A percentile compares a stretch with the other conserved stretches of the same genome.
phyloP scores from a whole-genome alignment of 768 basidiomycete species.

The Suillus variegatus region DNA sequence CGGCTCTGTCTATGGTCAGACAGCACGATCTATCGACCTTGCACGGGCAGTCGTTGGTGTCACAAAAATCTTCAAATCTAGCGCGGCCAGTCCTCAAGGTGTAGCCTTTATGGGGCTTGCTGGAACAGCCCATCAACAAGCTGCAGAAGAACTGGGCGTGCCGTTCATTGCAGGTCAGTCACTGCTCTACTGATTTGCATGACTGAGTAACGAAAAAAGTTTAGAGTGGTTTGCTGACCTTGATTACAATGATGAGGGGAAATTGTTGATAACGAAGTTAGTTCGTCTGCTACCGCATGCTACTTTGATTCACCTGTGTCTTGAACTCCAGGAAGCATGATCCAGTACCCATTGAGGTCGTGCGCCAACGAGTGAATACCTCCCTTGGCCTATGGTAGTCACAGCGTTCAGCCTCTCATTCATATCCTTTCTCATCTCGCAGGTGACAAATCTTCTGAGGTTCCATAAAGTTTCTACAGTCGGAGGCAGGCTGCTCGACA shows the following conservation, averaged over 20 bases:
- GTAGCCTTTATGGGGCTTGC: constrained; percentile 66
- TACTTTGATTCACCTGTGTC: constrained; percentile 1
- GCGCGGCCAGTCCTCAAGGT: constrained; percentile 21
- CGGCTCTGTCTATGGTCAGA: constrained; percentile 63
- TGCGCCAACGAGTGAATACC: constrained; percentile 44
- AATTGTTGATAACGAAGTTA: constrained; percentile 61
- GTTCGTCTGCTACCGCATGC: not conserved
- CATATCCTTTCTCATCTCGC: not conserved
- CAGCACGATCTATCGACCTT: constrained; percentile 53
- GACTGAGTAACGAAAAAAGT: not conserved
- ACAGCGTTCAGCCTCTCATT: not conserved
- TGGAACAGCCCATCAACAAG: constrained; percentile 60
- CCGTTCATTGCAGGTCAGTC: constrained; percentile 60
- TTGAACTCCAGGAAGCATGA: constrained; percentile 48
- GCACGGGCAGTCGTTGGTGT: constrained; percentile 57
- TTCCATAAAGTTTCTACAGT: constrained; percentile 50
- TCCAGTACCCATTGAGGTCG: constrained; percentile 42
- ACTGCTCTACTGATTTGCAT: not conserved
- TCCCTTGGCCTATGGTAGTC: not conserved
- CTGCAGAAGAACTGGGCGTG: constrained; percentile 54
- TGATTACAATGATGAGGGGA: constrained; percentile 57
- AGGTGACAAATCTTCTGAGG: constrained; percentile 48
- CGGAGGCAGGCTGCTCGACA: constrained; percentile 40
- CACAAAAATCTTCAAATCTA: constrained; percentile 47
- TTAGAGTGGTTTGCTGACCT: constrained; percentile 70